Conservation (phyloP, 352 stramenopile genomes). For the Peronosclerospora sorghi region DNA sequence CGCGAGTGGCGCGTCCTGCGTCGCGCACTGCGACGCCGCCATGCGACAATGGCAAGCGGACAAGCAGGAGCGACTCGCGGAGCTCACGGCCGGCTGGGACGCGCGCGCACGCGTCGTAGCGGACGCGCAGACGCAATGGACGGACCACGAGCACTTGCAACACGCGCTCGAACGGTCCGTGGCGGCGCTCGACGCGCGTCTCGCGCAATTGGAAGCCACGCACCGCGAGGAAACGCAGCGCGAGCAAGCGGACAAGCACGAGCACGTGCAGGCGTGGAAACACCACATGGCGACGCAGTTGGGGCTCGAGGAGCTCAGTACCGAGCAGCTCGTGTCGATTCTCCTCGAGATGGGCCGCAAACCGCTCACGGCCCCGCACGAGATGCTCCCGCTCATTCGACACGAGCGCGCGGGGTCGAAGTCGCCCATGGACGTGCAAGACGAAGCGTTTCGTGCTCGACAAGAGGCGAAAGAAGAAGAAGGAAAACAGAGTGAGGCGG, state of each 20-base stretch:
- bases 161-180: constrained; percentile 17
- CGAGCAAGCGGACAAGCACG: constrained; percentile 38
- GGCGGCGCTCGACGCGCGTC: constrained; percentile 20
- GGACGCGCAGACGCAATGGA: constrained; percentile 25
- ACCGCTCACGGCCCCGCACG: constrained; percentile 30
- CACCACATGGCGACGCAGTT: constrained; percentile 36
- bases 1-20: constrained; percentile 24
- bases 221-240: constrained; percentile 32
- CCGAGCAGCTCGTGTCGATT: constrained; percentile 46
- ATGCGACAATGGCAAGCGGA: constrained; percentile 36
- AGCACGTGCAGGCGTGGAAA: constrained; percentile 31
- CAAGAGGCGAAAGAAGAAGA: constrained; percentile 22
- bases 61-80: constrained; percentile 53
- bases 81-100: constrained; percentile 55
- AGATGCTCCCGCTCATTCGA: constrained; percentile 42
- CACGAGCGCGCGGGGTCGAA: constrained; percentile 29
- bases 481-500: constrained; percentile 12
- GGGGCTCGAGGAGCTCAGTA: constrained; percentile 43
- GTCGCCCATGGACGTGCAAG: constrained; percentile 37
- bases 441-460: constrained; percentile 35
- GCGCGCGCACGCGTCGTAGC: constrained; percentile 26
- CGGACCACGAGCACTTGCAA: constrained; percentile 22
- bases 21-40: constrained; percentile 20
- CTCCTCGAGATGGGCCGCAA: constrained; percentile 48
- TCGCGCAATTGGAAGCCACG: constrained; percentile 29